phyloP scores from a whole-genome alignment of 257 asterid genomes.

The Solanum chiquidenum region DNA sequence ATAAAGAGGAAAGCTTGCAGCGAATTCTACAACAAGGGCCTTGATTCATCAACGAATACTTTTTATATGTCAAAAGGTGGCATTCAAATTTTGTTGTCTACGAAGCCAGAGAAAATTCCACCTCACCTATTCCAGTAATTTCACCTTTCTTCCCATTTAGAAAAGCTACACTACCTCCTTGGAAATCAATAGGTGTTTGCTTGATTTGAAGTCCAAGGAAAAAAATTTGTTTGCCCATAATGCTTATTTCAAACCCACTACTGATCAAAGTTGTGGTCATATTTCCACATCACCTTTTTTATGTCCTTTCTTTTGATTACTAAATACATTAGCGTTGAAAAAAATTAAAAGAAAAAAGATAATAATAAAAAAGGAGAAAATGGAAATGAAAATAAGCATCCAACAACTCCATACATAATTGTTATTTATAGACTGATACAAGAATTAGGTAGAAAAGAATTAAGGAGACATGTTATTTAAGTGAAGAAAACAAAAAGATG shows the following conservation, averaged over 20 bases:
- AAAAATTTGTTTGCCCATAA: background rate
- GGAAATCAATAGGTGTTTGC: background rate
- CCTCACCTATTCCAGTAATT: background rate
- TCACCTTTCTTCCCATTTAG: background rate
- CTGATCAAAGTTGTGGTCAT: background rate
- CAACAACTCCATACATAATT: background rate
- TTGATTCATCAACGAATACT: background rate
- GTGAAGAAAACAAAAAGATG: background rate
- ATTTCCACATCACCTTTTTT: background rate
- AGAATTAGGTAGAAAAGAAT: background rate
- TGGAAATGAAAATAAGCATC: background rate
- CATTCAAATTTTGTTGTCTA: background rate
- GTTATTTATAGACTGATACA: background rate
- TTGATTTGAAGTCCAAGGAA: background rate
- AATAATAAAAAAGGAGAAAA: background rate
- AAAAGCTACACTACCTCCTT: background rate
- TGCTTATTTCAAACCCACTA: background rate
- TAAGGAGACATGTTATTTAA: background rate
- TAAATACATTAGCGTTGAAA: background rate
- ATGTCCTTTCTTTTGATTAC: background rate
- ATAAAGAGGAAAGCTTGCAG: background rate
- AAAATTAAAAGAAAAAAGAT: background rate
- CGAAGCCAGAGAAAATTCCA: background rate
- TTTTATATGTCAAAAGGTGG: background rate
- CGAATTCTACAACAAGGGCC: background rate